Conservation (phyloP, 139 green algal species). For the Chlorella sp. region DNA sequence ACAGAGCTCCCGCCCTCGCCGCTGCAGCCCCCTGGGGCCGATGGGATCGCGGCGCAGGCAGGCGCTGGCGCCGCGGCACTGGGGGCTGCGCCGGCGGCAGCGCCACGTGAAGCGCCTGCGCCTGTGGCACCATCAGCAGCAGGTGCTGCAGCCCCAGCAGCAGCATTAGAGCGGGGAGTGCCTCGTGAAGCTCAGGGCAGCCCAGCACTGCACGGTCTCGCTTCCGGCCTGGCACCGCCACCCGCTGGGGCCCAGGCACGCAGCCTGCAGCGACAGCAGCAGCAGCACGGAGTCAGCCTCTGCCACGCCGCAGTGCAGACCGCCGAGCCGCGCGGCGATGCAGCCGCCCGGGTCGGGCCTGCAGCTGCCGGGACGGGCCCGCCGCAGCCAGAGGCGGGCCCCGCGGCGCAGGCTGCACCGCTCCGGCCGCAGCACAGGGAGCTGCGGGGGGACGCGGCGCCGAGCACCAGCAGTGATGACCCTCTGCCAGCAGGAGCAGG, state of each 20-base stretch:
- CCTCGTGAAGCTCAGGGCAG: too few relatives aligned
- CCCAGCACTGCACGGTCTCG: too few relatives aligned
- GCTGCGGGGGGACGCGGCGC: slow-evolving; percentile 19
- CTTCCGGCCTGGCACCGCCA: neutral
- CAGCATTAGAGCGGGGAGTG: too few relatives aligned
- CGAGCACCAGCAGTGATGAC: slow-evolving; percentile 28
- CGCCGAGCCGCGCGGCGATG: too few relatives aligned
- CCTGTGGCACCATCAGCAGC: too few relatives aligned
- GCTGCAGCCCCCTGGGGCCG: neutral
- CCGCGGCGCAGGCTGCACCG: neutral
- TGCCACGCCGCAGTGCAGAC: too few relatives aligned
- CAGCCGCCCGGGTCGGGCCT: neutral
- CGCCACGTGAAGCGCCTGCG: too few relatives aligned
- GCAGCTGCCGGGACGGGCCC: neutral
- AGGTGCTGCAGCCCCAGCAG: too few relatives aligned
- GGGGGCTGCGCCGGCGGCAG: too few relatives aligned
- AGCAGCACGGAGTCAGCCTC: too few relatives aligned
- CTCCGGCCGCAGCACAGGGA: neutral
- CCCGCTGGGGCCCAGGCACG: neutral
- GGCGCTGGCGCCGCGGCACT: neutral
- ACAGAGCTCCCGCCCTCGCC: neutral
- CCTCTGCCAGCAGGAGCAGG: neutral
- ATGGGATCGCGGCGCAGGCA: neutral
- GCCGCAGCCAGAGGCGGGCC: too few relatives aligned
- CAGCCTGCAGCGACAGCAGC: neutral